A percentile compares a stretch with the other conserved stretches of the same genome.
Evolutionary conservation across 495 filamentous ascomycete species (phyloP).

Genomic region (Penicillium lagena): DNA sequence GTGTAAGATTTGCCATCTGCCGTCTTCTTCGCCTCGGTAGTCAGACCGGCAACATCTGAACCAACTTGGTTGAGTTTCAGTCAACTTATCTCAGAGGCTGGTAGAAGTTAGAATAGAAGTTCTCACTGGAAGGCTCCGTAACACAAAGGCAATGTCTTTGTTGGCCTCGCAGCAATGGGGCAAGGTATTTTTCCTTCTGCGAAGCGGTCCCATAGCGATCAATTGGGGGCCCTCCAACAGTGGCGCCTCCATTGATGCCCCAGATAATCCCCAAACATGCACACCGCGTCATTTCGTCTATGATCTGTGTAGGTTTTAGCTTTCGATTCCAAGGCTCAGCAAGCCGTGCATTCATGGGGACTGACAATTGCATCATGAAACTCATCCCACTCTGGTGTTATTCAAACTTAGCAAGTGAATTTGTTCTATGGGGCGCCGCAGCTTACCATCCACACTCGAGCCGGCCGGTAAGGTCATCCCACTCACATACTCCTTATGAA

Average conservation of each 20-base stretch:
- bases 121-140: slow-evolving; percentile 8
- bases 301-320: slow-evolving; percentile 4
- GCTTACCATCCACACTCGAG: slow-evolving; percentile 7
- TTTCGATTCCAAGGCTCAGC: neutral
- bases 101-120: neutral
- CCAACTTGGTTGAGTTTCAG: slow-evolving; percentile 21
- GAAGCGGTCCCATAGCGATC: slow-evolving; percentile 5
- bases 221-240: slow-evolving; percentile 8
- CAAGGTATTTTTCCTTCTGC: slow-evolving; percentile 7
- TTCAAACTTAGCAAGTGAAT: neutral
- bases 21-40: slow-evolving; percentile 64
- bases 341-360: neutral
- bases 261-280: slow-evolving; percentile 9
- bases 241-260: slow-evolving; percentile 12
- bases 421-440: no score
- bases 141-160: slow-evolving; percentile 10
- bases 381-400: slow-evolving; percentile 9
- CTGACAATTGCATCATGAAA: slow-evolving; percentile 11
- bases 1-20: slow-evolving; percentile 66
- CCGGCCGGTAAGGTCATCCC: slow-evolving; percentile 8
- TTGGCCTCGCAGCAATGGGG: slow-evolving; percentile 7
- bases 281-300: slow-evolving; percentile 11
- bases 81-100: neutral
- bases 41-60: slow-evolving; percentile 64
- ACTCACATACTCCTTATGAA: slow-evolving; percentile 5